Base-by-base conservation (phyloP, 2,329 filamentous ascomycete species). In the Myriangium duriaei region DNA sequence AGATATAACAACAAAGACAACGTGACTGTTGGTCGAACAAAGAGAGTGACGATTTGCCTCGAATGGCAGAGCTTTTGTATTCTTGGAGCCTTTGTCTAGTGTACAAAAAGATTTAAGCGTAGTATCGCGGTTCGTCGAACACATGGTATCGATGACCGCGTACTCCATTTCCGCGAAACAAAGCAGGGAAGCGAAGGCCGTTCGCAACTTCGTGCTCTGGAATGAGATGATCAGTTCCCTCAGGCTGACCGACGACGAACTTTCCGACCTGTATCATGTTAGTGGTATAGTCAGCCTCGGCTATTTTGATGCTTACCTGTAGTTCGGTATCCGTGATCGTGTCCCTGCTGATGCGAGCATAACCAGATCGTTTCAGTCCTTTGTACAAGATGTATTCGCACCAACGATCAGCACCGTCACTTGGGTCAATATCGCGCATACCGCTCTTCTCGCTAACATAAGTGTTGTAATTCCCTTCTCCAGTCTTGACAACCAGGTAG, bases 351-450 rank as follows among this genome's bases (percentile, higher is more conserved):
- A 98, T 79, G 38, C 91, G 70, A 3, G 91, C 91, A 57, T 98
- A 98, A 1, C 85, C 88, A 0, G 81, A 79, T 44, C 88, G 73
- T 60, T 78, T 79, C 45, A 98, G 63, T 10, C 78, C 78, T 68
- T 95, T 95, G 69, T 85, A 98, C 16, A 98, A 65, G 47, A 98
- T 95, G 60, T 98, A 98, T 65, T 98, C 88, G 65, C 91, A 98
- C 91, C 91, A 98, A 39, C 91, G 71, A 59, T 98, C 91, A 86
- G 86, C 94, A 57, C 98, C 91, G 57, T 95, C 87, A 3, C 69
- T 78, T 0, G 79, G 74, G 53, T 98, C 91, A 34, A 98, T 91
- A 53, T 98, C 91, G 52, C 83, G 78, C 91, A 98, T 98, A 7
- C 86, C 84, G 42, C 82, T 93, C 41, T 67, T 66, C 37, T 85